A percentile compares a stretch with the other conserved stretches of the same genome.
These are phyloP conservation scores for Neolentinus lepideus DNA, from an alignment of 1,284 basidiomycete genomes.

Conservation along the genomic window DNA sequence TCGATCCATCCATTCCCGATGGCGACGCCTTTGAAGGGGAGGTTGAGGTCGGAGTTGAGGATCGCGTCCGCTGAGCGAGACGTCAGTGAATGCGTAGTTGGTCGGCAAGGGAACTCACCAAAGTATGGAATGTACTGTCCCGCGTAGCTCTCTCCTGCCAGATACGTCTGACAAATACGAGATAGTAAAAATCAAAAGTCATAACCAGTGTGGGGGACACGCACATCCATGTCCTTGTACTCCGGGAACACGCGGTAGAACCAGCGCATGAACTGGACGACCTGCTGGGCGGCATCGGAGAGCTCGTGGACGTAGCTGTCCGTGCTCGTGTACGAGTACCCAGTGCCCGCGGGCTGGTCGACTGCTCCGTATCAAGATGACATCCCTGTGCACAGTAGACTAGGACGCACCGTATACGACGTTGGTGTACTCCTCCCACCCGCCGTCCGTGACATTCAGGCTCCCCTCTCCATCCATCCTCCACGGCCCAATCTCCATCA, in stretches of 20 bases:
- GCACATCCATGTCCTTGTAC: constrained; percentile 74
- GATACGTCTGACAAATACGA: constrained; percentile 91
- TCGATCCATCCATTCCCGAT: constrained; percentile 99
- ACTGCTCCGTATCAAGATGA: constrained; percentile 38
- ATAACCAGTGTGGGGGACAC: too few relatives aligned
- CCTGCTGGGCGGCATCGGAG: constrained; percentile 60
- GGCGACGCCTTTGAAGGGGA: constrained; percentile 72
- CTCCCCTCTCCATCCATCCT: constrained; percentile 75
- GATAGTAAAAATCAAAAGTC: too few relatives aligned
- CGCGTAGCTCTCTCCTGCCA: constrained; percentile 93
- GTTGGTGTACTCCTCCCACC: constrained; percentile 99
- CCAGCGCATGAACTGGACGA: constrained; percentile 80
- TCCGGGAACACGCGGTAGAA: constrained; percentile 94
- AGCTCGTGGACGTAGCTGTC: constrained; percentile 82
- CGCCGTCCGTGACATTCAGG: constrained; percentile 76
- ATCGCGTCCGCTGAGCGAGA: constrained; percentile 64
- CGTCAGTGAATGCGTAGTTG: background rate
- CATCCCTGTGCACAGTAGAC: constrained; percentile 3
- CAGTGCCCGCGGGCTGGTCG: constrained; percentile 96
- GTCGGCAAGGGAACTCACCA: constrained; percentile 34
- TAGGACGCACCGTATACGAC: constrained; percentile 77
- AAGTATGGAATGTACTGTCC: constrained; percentile 99
- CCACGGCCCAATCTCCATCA: constrained; percentile 98
- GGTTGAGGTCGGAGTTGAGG: constrained; percentile 51
- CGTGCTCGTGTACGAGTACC: constrained; percentile 86